A percentile compares a stretch with the other conserved stretches of the same genome.
phyloP scores from a whole-genome alignment of 1,139 yeast species.

The Hansenula sp. region DNA sequence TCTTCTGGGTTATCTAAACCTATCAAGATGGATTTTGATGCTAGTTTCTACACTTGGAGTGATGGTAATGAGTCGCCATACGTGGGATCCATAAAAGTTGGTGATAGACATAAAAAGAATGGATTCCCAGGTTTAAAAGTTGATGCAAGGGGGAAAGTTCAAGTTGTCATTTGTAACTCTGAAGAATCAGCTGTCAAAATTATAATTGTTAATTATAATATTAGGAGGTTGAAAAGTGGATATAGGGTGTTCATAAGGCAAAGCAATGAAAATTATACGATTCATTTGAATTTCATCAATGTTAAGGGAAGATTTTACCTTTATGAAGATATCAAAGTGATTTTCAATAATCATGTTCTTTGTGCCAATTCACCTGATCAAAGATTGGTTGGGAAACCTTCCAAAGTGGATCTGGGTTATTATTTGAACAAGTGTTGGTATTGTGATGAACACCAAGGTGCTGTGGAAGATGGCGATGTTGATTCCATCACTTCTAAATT shows the following conservation, averaged over 20 bases:
- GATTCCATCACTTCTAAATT: not conserved
- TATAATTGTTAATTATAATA: constrained; percentile 35
- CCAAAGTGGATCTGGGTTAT: constrained; percentile 5
- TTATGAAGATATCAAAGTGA: constrained; percentile 32
- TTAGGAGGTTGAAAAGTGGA: constrained; percentile 26
- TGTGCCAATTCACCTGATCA: constrained; percentile 3
- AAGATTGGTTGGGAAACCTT: constrained; percentile 7
- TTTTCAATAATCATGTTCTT: constrained; percentile 28
- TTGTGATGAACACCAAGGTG: constrained; percentile 5
- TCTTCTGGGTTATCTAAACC: constrained; percentile 3
- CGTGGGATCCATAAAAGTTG: constrained; percentile 35
- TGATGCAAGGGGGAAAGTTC: constrained; percentile 37
- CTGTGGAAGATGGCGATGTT: not conserved
- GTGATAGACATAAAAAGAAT: constrained; percentile 25
- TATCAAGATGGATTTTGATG: constrained; percentile 25
- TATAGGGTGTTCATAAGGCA: constrained; percentile 31
- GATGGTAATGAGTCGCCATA: constrained; percentile 32
- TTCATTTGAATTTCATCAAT: constrained; percentile 19
- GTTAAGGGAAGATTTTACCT: constrained; percentile 30
- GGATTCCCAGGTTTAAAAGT: constrained; percentile 35
- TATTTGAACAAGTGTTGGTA: constrained; percentile 6
- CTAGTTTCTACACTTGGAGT: constrained; percentile 32
- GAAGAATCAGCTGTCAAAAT: constrained; percentile 35
- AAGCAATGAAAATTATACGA: constrained; percentile 13
- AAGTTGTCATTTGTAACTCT: constrained; percentile 36